Evolutionary conservation across 2,329 filamentous ascomycete species (phyloP), one percentile per base, ranked within the genome.

Genomic region (Venturia carpophila): DNA sequence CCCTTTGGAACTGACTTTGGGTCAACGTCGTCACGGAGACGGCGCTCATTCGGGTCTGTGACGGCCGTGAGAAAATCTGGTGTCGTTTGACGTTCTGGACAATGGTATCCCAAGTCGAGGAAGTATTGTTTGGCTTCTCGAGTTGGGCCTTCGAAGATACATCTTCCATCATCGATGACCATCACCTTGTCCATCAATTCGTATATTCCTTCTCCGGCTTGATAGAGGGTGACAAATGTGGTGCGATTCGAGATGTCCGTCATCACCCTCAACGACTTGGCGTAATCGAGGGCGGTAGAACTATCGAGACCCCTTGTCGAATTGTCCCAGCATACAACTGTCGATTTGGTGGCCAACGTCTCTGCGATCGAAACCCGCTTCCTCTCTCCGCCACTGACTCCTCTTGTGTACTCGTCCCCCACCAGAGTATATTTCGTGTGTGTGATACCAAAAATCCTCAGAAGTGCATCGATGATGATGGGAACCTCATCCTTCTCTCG

Each of bases 401-500:
- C 90, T 1, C 88, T 84, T 13, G 92, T 81, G 55, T 88, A 85
- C 69, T 91, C 87, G 67, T 91, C 86, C 9, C 90, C 90, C 15
- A 92, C 87, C 69, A 87, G 88, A 7, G 89, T 92, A 67, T 87
- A 82, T 69, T 88, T 79, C 0, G 87, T 89, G 70, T 92, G 88
- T 41, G 42, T 49, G 41, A 67, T 67, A 30, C 64, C 47, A 70
- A 90, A 91, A 0, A 89, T 86, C 56, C 84, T 81, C 0, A 88
- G 80, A 19, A 88, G 86, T 49, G 87, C 84, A 27, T 81, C 78
- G 63, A 82, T 79, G 43, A 84, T 84, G 39, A 92, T 84, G 69
- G 88, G 88, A 58, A 86, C 87, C 24, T 88, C 82, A 0, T 78
- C 73, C 1, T 85, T 81, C 19, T 76, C 75, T 63, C 87, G 83